phyloP scores from a whole-genome alignment of 768 basidiomycete genomes.

The Phaeolepiota aurea region DNA sequence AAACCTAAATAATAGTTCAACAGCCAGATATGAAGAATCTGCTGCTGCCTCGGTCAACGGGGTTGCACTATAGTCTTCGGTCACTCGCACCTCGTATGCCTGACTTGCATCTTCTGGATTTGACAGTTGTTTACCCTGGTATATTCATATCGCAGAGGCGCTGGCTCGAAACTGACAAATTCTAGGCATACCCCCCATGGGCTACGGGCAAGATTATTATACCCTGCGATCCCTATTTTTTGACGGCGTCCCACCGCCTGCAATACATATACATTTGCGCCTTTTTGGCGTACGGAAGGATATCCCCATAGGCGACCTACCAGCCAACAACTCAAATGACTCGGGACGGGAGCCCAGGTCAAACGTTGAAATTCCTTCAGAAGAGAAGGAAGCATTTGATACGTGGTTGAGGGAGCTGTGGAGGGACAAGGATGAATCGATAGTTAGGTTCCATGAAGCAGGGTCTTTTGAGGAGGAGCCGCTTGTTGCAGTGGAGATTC shows the following conservation, averaged over 20 bases:
- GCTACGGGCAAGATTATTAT: constrained; percentile 85
- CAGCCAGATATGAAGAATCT: constrained; percentile 74
- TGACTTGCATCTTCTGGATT: constrained; percentile 74
- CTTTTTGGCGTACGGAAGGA: constrained; percentile 59
- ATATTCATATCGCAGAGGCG: constrained; percentile 8
- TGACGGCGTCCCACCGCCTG: constrained; percentile 72
- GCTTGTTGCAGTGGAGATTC: constrained; percentile 38
- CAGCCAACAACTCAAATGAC: constrained; percentile 24
- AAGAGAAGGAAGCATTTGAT: constrained; percentile 66
- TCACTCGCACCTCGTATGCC: constrained; percentile 74
- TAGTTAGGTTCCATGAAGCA: constrained; percentile 56
- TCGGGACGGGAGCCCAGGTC: constrained; percentile 17
- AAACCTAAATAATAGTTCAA: neutral
- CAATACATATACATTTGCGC: constrained; percentile 81
- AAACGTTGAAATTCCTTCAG: constrained; percentile 43
- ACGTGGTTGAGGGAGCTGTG: constrained; percentile 77
- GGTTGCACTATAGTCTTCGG: constrained; percentile 77
- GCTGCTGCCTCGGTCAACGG: constrained; percentile 91
- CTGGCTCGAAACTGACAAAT: constrained; percentile 7
- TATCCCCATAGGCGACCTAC: constrained; percentile 63
- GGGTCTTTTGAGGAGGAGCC: constrained; percentile 30
- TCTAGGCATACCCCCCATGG: constrained; percentile 65
- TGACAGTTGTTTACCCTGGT: constrained; percentile 92
- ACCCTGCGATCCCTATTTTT: constrained; percentile 86
- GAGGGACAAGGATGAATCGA: constrained; percentile 75